phyloP scores from a whole-genome alignment of 2,329 filamentous ascomycete species.

The Daldinia sp. region DNA sequence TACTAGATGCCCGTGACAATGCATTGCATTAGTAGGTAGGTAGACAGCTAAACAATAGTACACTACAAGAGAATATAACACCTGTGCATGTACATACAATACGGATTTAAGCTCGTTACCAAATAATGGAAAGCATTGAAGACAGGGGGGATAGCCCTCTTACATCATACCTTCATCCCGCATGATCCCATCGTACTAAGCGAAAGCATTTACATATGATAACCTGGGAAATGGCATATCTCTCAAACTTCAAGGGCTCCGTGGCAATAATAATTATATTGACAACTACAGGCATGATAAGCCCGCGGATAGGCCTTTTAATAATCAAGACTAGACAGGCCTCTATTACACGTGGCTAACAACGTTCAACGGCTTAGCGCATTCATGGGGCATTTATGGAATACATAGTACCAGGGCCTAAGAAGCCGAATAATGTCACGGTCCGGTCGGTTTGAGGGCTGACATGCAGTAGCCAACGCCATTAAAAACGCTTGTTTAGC shows the following conservation, averaged over 20 bases:
- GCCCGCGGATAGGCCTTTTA: background rate
- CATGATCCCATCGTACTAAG: constrained; percentile 19
- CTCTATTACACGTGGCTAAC: constrained; percentile 14
- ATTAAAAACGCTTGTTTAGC: constrained; percentile 18
- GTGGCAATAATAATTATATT: background rate
- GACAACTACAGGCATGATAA: background rate
- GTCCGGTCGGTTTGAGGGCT: constrained; percentile 18
- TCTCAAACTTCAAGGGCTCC: too few relatives aligned
- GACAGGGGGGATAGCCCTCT: constrained; percentile 10
- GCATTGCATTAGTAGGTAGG: too few relatives aligned
- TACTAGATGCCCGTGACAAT: background rate
- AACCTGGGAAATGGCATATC: constrained; percentile 1
- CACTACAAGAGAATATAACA: background rate
- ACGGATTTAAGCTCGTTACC: background rate
- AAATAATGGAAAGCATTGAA: background rate
- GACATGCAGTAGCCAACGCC: constrained; percentile 30
- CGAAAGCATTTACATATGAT: constrained; percentile 8
- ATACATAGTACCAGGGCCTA: background rate
- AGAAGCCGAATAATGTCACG: background rate
- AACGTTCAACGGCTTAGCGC: constrained; percentile 14
- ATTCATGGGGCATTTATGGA: constrained; percentile 1
- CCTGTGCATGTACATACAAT: background rate
- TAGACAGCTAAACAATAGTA: too few relatives aligned
- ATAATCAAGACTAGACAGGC: constrained; percentile 11
- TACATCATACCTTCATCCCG: constrained; percentile 21